A percentile compares a stretch with the other conserved stretches of the same genome.
phyloP scores from a whole-genome alignment of 139 green algal genomes.

The Chlorella vulgaris region DNA sequence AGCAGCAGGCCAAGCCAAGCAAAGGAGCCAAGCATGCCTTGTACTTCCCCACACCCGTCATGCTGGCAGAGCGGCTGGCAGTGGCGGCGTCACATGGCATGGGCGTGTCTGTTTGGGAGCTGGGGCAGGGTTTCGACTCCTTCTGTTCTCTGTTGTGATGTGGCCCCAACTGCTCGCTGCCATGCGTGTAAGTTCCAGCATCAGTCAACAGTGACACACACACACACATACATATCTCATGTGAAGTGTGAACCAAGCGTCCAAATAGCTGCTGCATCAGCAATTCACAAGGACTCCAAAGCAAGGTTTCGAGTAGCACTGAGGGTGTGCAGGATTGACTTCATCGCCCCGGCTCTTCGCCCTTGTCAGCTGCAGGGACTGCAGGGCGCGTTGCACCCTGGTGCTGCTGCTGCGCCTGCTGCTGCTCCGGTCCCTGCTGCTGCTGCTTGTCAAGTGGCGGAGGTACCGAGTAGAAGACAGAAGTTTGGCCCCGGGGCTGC shows the following conservation, averaged over 20 bases:
- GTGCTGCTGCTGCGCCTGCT: not conserved
- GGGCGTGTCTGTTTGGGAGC: slow-evolving; percentile 71
- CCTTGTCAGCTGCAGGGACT: not conserved
- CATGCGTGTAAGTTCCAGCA: too few species aligned
- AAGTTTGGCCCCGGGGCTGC: slow-evolving; percentile 50
- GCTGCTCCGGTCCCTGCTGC: not conserved
- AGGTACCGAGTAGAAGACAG: slow-evolving; percentile 35
- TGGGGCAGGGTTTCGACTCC: slow-evolving; percentile 67
- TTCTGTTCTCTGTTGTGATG: slow-evolving; percentile 63
- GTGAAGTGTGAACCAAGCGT: too few species aligned
- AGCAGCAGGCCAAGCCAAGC: not conserved
- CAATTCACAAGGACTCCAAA: too few species aligned
- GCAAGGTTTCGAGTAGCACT: too few species aligned
- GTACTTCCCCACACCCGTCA: slow-evolving; percentile 58
- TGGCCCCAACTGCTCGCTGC: too few species aligned
- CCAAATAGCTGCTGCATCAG: too few species aligned
- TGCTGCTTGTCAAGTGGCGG: not conserved
- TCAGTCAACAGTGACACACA: too few species aligned
- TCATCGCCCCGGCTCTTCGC: too few species aligned
- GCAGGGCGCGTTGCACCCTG: not conserved
- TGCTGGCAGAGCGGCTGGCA: slow-evolving; percentile 50
- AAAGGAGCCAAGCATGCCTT: slow-evolving; percentile 40
- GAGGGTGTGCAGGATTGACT: too few species aligned
- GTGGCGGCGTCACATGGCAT: slow-evolving; percentile 22
- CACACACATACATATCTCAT: too few species aligned